A percentile compares a stretch with the other conserved stretches of the same genome.
These are phyloP conservation scores for Erodium texanum DNA, from an alignment of 441 rosid species.

Conservation along the genomic window DNA sequence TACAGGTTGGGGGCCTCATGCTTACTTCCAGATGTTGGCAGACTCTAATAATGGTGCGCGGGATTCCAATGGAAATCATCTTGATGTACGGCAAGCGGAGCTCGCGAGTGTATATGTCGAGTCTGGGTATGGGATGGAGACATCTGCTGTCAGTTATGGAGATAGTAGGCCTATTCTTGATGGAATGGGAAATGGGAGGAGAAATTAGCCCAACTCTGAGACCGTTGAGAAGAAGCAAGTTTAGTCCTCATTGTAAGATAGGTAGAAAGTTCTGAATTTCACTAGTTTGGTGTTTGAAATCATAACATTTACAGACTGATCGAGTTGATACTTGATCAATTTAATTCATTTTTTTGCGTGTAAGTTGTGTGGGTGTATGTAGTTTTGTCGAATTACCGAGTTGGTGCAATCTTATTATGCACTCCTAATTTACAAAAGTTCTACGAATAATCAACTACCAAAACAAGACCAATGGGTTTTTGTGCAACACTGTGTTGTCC, in stretches of 20 bases:
- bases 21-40: conserved; percentile 48
- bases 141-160: background rate
- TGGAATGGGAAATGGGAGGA: background rate
- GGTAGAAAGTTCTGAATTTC: background rate
- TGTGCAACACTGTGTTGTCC: too few species aligned
- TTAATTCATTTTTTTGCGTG: background rate
- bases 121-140: background rate
- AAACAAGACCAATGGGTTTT: too few species aligned
- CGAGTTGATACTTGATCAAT: background rate
- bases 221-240: background rate
- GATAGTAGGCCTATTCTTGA: background rate
- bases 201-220: background rate
- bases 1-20: conserved; percentile 78
- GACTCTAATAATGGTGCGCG: conserved; percentile 13
- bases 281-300: background rate
- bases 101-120: background rate
- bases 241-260: background rate
- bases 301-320: background rate
- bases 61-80: background rate
- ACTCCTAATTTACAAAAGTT: too few species aligned
- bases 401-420: too few species aligned
- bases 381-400: background rate
- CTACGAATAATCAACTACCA: too few species aligned
- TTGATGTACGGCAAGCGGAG: background rate
- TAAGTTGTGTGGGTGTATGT: background rate